Conservation (phyloP, 2,329 filamentous ascomycete genomes). For the Colletotrichum orbiculare region DNA sequence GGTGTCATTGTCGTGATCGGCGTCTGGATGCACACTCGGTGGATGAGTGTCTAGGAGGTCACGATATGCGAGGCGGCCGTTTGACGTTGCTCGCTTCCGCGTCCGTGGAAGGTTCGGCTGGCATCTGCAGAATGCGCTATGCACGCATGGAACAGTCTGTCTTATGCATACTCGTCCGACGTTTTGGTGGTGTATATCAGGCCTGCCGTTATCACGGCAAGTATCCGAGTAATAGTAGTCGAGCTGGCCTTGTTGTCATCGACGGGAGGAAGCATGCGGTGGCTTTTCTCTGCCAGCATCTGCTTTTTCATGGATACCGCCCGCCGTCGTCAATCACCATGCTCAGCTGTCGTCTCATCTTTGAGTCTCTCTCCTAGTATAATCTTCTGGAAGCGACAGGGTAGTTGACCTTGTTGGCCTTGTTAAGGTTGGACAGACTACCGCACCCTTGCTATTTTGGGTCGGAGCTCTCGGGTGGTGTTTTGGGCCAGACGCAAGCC, state of each 20-base stretch:
- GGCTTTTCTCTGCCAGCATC: neutral
- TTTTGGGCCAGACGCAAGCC: constrained; percentile 1
- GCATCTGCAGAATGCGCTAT: neutral
- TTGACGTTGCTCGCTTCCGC: neutral
- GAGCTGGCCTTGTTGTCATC: too few relatives aligned
- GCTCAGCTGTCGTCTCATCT: neutral
- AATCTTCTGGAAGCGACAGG: neutral
- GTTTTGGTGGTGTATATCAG: too few relatives aligned
- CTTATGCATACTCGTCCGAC: too few relatives aligned
- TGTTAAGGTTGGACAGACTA: constrained; percentile 2
- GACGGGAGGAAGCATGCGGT: too few relatives aligned
- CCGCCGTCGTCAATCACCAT: too few relatives aligned
- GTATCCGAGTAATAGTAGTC: too few relatives aligned
- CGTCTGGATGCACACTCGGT: neutral
- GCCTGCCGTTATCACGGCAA: too few relatives aligned
- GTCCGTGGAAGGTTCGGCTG: neutral
- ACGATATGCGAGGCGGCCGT: neutral
- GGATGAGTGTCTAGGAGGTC: neutral
- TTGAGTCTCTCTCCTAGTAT: neutral
- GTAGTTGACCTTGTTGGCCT: neutral
- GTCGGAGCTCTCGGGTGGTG: constrained; percentile 7
- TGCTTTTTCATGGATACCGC: neutral
- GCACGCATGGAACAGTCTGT: too few relatives aligned
- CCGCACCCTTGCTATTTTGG: constrained; percentile 1
- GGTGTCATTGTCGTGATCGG: neutral